Evolutionary conservation across 2,329 filamentous ascomycete genomes (phyloP), one percentile per base, ranked within the genome.

Genomic region (Pseudogymnoascus sp.): DNA sequence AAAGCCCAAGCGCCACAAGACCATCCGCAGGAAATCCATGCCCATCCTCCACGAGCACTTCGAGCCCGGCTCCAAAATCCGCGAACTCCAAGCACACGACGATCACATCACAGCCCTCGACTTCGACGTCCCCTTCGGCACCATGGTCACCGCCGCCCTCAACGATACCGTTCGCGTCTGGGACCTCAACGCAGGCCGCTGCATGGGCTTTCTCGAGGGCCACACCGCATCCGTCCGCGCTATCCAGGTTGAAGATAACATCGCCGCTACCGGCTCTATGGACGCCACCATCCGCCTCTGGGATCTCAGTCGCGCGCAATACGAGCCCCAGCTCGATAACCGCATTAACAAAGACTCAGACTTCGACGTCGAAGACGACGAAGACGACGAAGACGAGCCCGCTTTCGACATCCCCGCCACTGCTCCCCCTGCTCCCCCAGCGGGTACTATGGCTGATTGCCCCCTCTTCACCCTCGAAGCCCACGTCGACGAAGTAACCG

Each of bases 101-200:
- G 95, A 99, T 73, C 84, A 83, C 64, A 89, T 99, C 66, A 96
- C 93, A 0, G 89, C 93, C 6, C 75, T 99, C 66, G 95, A 97
- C 76, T 99, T 99, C 75, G 95, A 99, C 74, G 89, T 89, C n/a
- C 95, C 95, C 0, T 97, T 97, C 75, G 95, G 95, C 14, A 96
- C 91, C 18, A 86, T 97, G 84, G 91, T 97, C 5, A 93, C 92
- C 6, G 89, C 95, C 8, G 90, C 93, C 8, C 79, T 97, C 71
- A 95, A 99, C 73, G 95, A 99, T 74, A 93, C 91, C 0, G 89
- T 99, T 47, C 85, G 90, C 66, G 95, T 99, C 18, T 99, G 95
- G 95, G 95, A 99, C 76, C 80, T 99, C 68, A 97, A 95, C 72
- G 89, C 91, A 2, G 95, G 95, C 39, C 85, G 93, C 36, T 97